Percentiles rank a stretch among this genome's conserved stretches.
Conservation (phyloP, 1,284 basidiomycete species). For the Tranzscheliella williamsii region DNA sequence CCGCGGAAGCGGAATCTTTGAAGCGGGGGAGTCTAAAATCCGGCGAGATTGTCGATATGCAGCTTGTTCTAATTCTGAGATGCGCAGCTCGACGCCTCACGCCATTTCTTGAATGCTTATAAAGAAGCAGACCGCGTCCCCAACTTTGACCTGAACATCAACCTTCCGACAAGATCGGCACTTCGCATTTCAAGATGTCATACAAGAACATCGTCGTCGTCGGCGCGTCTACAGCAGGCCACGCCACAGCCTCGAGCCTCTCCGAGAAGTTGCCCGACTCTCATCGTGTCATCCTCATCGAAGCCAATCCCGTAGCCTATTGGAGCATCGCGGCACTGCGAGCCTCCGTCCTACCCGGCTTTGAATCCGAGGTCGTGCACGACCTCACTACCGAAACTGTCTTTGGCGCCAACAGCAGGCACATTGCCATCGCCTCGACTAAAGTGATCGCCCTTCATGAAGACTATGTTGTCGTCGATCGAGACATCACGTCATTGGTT, state of each 20-base stretch:
- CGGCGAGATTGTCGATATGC: too few relatives aligned
- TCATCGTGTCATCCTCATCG: conserved; percentile 63
- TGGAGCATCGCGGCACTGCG: conserved; percentile 61
- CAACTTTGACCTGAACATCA: too few relatives aligned
- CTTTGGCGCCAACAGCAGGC: conserved; percentile 11
- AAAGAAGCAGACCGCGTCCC: too few relatives aligned
- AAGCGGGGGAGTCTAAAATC: too few relatives aligned
- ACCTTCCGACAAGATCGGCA: not conserved
- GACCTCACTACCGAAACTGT: conserved; percentile 8
- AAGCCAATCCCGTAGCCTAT: conserved; percentile 60
- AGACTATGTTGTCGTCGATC: conserved; percentile 13
- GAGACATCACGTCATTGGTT: conserved; percentile 4
- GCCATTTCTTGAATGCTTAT: too few relatives aligned
- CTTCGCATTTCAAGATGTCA: conserved; percentile 1
- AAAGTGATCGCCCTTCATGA: conserved; percentile 9
- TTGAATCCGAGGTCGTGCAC: conserved; percentile 21
- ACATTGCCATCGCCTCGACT: conserved; percentile 13
- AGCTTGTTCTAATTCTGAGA: too few relatives aligned
- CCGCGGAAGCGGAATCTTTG: too few relatives aligned
- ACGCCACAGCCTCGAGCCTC: conserved; percentile 52
- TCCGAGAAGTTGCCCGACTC: conserved; percentile 55
- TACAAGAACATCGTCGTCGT: conserved; percentile 41
- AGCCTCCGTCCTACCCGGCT: conserved; percentile 62
- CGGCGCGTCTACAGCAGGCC: conserved; percentile 33
- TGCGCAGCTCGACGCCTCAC: too few relatives aligned